Evolutionary conservation across 371 early-diverging fungal genomes (phyloP).

Genomic region (Mucor plumbeus): DNA sequence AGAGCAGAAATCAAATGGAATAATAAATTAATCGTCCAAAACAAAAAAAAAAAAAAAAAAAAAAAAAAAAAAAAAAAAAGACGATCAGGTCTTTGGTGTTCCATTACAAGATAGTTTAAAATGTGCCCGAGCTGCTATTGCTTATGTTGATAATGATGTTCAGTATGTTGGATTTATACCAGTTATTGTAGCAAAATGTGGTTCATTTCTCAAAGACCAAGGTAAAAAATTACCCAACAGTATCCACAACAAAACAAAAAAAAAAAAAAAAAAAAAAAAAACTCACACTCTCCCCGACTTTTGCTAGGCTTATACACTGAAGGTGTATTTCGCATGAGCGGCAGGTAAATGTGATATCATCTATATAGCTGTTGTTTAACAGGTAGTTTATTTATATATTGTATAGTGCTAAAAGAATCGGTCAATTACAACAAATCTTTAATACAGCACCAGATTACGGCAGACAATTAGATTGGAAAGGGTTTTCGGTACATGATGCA

Average conservation of each 20-base stretch:
- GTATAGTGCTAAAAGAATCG: slow-evolving; percentile 61
- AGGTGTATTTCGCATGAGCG: slow-evolving; percentile 47
- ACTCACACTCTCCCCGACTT: neutral
- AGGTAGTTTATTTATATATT: neutral
- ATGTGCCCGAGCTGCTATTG: slow-evolving; percentile 35
- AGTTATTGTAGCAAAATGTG: slow-evolving; percentile 59
- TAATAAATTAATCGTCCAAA: slow-evolving; percentile 1
- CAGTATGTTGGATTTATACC: slow-evolving; percentile 51
- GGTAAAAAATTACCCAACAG: slow-evolving; percentile 25
- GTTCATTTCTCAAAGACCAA: slow-evolving; percentile 54
- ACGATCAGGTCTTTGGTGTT: slow-evolving; percentile 40
- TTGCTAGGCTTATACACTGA: slow-evolving; percentile 38
- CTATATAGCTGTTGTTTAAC: neutral
- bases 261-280: neutral
- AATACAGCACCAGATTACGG: slow-evolving; percentile 63
- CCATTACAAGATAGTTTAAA: slow-evolving; percentile 33
- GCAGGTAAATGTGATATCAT: slow-evolving; percentile 29
- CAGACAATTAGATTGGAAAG: slow-evolving; percentile 62
- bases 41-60: neutral
- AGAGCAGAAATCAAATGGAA: neutral
- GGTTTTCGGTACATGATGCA: slow-evolving; percentile 68
- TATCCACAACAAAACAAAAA: neutral
- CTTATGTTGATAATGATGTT: slow-evolving; percentile 34
- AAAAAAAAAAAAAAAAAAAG: neutral
- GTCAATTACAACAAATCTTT: slow-evolving; percentile 63